Evolutionary conservation across 768 basidiomycete species (phyloP).

Genomic region (Serendipita vermifera): DNA sequence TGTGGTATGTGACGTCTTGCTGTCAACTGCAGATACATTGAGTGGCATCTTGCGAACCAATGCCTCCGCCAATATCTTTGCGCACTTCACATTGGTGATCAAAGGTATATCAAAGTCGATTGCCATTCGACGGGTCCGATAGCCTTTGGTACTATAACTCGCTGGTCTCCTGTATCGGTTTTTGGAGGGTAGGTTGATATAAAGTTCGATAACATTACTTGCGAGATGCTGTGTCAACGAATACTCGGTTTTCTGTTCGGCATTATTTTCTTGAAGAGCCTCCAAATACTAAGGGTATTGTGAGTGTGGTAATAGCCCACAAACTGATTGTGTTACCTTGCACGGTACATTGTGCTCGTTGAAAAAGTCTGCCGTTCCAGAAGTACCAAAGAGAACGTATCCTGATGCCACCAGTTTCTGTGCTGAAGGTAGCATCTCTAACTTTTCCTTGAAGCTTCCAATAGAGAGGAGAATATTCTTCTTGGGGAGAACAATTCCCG

Average conservation of each 20-base stretch:
- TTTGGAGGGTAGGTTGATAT: conserved; percentile 97
- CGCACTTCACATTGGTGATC: conserved; percentile 97
- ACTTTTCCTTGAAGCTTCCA: conserved; percentile 93
- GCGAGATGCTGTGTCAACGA: conserved; percentile 93
- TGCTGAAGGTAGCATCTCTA: conserved; percentile 88
- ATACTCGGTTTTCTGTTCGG: conserved; percentile 90
- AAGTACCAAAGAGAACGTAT: conserved; percentile 92
- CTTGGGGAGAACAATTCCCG: conserved; percentile 87
- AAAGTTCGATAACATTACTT: conserved; percentile 97
- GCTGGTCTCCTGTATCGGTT: conserved; percentile 96
- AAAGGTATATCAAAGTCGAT: conserved; percentile 96
- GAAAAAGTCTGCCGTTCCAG: conserved; percentile 95
- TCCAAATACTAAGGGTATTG: conserved; percentile 59
- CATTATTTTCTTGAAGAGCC: conserved; percentile 50
- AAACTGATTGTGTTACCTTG: conserved; percentile 43
- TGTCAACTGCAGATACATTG: conserved; percentile 81
- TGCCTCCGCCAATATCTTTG: conserved; percentile 91
- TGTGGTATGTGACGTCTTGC: conserved; percentile 85
- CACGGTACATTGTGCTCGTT: conserved; percentile 93
- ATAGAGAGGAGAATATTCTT: conserved; percentile 97
- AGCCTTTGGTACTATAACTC: conserved; percentile 93
- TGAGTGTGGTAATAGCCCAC: conserved; percentile 1
- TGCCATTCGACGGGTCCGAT: conserved; percentile 93
- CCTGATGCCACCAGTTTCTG: conserved; percentile 90
- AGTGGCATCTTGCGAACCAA: conserved; percentile 79